phyloP scores from a whole-genome alignment of 768 basidiomycete genomes.

The Suillus plorans region DNA sequence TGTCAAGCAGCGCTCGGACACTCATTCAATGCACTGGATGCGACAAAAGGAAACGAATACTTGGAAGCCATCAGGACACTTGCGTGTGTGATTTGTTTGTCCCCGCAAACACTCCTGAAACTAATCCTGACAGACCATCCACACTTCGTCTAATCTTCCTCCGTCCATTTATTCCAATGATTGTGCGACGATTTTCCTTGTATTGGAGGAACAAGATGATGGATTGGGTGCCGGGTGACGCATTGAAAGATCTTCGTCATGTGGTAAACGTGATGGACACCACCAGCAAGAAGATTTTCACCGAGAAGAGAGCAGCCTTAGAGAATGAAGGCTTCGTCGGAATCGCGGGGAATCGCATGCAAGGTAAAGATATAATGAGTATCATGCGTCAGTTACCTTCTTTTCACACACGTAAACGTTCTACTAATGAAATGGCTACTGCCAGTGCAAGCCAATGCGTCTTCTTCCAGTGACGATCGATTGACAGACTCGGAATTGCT shows the following conservation, averaged over 20 bases:
- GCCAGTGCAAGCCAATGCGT: constrained; percentile 34
- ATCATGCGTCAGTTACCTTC: constrained; percentile 33
- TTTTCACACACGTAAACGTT: not conserved
- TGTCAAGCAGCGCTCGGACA: constrained; percentile 34
- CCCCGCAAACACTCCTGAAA: not conserved
- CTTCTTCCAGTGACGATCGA: constrained; percentile 27
- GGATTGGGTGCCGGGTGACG: constrained; percentile 31
- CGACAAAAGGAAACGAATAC: constrained; percentile 26
- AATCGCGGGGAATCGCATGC: constrained; percentile 13
- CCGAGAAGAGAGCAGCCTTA: constrained; percentile 28
- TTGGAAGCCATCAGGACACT: constrained; percentile 29
- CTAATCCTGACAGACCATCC: constrained; percentile 20
- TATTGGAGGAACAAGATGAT: constrained; percentile 34
- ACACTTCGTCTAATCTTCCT: constrained; percentile 26
- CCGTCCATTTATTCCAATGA: constrained; percentile 32
- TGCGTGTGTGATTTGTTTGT: constrained; percentile 22
- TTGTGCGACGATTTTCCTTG: constrained; percentile 28
- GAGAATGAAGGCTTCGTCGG: constrained; percentile 8
- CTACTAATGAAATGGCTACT: constrained; percentile 1
- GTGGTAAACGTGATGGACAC: constrained; percentile 32
- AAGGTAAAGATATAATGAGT: constrained; percentile 38
- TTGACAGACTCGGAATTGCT: constrained; percentile 36
- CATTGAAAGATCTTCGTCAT: constrained; percentile 25
- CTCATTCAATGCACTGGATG: constrained; percentile 30
- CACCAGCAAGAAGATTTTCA: constrained; percentile 26